Evolutionary conservation across 371 early-diverging fungal species (phyloP).

Genomic region (Rhizopus sp.): DNA sequence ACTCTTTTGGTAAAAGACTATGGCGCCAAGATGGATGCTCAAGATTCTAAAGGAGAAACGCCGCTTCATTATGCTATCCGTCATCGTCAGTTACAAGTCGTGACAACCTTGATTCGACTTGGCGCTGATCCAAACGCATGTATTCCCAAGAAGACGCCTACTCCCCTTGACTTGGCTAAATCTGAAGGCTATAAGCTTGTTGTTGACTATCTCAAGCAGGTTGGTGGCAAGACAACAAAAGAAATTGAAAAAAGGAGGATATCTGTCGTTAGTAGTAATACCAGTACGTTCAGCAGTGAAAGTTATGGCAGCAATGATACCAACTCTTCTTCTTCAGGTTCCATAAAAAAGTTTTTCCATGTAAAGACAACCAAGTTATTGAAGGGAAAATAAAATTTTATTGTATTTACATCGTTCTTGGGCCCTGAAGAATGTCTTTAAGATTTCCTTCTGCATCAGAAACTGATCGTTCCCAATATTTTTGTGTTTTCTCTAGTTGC

Average conservation of each 20-base stretch:
- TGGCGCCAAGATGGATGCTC: conserved; percentile 17
- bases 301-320: conserved; percentile 10
- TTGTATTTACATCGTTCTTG: conserved; percentile 29
- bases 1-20: conserved; percentile 31
- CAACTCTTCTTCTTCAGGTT: neutral
- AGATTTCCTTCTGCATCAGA: conserved; percentile 71
- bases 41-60: conserved; percentile 41
- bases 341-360: conserved; percentile 21
- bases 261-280: conserved; percentile 10
- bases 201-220: conserved; percentile 25
- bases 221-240: conserved; percentile 42
- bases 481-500: conserved; percentile 75
- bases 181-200: conserved; percentile 31
- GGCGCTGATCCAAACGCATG: conserved; percentile 44
- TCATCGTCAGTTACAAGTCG: conserved; percentile 26
- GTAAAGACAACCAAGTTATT: conserved; percentile 25
- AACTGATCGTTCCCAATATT: conserved; percentile 70
- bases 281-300: conserved; percentile 18
- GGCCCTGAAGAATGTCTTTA: conserved; percentile 63
- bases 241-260: conserved; percentile 37
- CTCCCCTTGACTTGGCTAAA: conserved; percentile 45
- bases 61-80: conserved; percentile 49
- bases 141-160: conserved; percentile 32
- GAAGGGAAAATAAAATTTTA: conserved; percentile 13
- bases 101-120: conserved; percentile 32